Evolutionary conservation across 1,284 basidiomycete genomes (phyloP).

Genomic region (Wallemia hederae): DNA sequence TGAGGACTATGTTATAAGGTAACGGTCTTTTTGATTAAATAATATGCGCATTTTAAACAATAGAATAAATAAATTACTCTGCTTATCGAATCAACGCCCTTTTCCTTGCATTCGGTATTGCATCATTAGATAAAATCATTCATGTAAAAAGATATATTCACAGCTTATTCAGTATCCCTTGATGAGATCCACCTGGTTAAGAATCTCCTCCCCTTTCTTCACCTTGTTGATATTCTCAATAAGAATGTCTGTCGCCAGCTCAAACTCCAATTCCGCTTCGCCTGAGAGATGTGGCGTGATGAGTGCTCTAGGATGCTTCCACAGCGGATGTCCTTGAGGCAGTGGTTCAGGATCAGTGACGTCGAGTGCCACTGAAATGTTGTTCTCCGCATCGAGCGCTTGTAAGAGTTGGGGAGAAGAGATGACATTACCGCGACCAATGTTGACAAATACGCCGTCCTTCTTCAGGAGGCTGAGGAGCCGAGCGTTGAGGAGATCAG

Average conservation of each 20-base stretch:
- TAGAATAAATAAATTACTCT: too few relatives aligned
- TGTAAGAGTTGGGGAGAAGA: not conserved
- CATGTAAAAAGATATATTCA: not conserved
- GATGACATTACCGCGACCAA: conserved; percentile 16
- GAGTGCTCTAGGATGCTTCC: conserved; percentile 13
- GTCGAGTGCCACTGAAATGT: conserved; percentile 12
- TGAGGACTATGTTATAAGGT: too few relatives aligned
- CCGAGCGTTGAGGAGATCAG: conserved; percentile 10
- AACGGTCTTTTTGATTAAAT: too few relatives aligned
- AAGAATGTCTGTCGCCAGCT: conserved; percentile 15
- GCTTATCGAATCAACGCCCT: not conserved
- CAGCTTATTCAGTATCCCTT: conserved; percentile 13
- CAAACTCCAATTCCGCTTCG: conserved; percentile 12
- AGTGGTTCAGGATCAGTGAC: conserved; percentile 19
- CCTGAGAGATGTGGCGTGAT: conserved; percentile 16
- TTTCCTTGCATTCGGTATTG: not conserved
- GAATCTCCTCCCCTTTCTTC: conserved; percentile 10
- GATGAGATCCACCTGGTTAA: conserved; percentile 14
- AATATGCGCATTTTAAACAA: too few relatives aligned
- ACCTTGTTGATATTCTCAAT: conserved; percentile 16
- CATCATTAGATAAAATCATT: not conserved
- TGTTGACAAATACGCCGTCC: conserved; percentile 16
- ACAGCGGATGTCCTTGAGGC: conserved; percentile 13
- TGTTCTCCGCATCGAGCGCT: not conserved
- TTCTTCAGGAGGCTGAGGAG: conserved; percentile 11